Conservation (phyloP, 1,284 basidiomycete species). For the Cerrena zonata region DNA sequence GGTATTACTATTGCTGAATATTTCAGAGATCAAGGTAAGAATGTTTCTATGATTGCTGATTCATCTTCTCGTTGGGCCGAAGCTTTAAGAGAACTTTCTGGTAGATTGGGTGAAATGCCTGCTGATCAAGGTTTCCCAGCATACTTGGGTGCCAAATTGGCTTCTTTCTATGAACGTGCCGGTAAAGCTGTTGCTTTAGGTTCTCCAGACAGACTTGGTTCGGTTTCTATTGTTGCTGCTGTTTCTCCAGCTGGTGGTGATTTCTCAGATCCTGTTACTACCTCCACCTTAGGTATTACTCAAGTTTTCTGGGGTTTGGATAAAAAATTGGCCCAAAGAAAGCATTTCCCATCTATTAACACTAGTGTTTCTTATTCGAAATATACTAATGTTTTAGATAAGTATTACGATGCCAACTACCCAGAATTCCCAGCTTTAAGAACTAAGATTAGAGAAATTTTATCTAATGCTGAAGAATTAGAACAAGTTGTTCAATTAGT, state of each 20-base stretch:
- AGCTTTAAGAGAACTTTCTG: conserved; percentile 97
- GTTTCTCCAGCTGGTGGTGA: conserved; percentile 98
- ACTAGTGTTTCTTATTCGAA: conserved; percentile 99
- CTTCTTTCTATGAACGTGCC: conserved; percentile 98
- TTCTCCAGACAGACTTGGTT: conserved; percentile 82
- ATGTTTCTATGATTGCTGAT: conserved; percentile 99
- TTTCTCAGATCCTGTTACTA: conserved; percentile 98
- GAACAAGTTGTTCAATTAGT: conserved; percentile 99
- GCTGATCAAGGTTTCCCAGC: conserved; percentile 99
- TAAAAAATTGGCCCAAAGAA: conserved; percentile 95
- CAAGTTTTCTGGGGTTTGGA: conserved; percentile 98
- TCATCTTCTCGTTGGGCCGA: conserved; percentile 99
- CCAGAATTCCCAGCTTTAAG: conserved; percentile 92
- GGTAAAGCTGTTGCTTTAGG: conserved; percentile 93
- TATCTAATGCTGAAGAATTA: conserved; percentile 97
- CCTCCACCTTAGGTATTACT: conserved; percentile 95
- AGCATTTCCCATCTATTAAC: conserved; percentile 99
- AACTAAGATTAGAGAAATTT: conserved; percentile 87
- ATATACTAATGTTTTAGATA: conserved; percentile 92
- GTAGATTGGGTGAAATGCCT: conserved; percentile 99
- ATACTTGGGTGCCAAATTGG: conserved; percentile 92
- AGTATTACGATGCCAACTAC: conserved; percentile 86
- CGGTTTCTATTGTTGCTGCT: conserved; percentile 97
- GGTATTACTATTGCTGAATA: conserved; percentile 99
- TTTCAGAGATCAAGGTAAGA: conserved; percentile 97